Conservation (phyloP, 768 basidiomycete genomes). For the Hypholoma sublateritium region DNA sequence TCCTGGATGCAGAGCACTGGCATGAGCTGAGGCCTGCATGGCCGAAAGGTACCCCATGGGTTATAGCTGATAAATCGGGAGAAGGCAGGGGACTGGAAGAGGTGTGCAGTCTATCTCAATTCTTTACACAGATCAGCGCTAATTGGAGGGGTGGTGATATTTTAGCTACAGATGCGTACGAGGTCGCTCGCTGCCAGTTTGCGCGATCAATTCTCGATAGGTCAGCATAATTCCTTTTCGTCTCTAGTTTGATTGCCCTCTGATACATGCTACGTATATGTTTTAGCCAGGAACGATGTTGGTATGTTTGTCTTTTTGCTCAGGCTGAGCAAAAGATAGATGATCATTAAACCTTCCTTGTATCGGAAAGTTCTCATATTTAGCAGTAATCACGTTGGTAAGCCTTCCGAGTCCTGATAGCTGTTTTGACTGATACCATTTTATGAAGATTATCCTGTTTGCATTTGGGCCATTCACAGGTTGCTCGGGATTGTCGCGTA, state of each 20-base stretch:
- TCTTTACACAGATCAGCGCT: background rate
- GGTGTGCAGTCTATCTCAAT: background rate
- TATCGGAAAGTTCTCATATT: slow-evolving; percentile 6
- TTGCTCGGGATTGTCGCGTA: slow-evolving; percentile 11
- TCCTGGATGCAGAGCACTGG: background rate
- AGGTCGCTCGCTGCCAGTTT: slow-evolving; percentile 2
- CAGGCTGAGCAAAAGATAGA: background rate
- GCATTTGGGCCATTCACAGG: slow-evolving; percentile 8
- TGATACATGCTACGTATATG: background rate
- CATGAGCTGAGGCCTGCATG: slow-evolving; percentile 7
- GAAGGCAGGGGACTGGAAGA: background rate
- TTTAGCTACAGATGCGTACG: slow-evolving; percentile 1
- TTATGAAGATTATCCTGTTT: slow-evolving; percentile 10
- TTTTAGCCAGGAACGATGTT: background rate
- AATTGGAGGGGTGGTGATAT: background rate
- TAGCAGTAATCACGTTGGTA: slow-evolving; percentile 11
- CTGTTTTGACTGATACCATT: background rate
- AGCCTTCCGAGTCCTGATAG: no score
- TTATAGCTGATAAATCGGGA: slow-evolving; percentile 8
- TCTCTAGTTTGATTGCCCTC: background rate
- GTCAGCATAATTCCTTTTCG: background rate
- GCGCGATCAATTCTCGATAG: background rate
- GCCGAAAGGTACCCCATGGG: slow-evolving; percentile 2
- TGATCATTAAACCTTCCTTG: background rate
- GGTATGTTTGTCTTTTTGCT: background rate